Base-by-base conservation (phyloP, 2,329 filamentous ascomycete species). In the Hansfordia pulvinata region DNA sequence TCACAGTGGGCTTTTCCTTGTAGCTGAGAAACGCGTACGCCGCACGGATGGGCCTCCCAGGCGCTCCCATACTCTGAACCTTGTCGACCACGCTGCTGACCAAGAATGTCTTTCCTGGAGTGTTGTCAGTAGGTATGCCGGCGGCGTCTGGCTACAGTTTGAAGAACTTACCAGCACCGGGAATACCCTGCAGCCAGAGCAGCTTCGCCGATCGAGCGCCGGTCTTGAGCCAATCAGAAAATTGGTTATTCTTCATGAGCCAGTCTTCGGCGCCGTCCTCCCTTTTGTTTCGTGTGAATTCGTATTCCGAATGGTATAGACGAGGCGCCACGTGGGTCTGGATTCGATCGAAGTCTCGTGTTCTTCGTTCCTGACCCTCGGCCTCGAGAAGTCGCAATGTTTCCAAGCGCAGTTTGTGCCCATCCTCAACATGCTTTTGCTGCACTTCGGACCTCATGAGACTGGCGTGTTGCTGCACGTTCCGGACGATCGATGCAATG, bases 171-270 rank as follows among this genome's bases (percentile, higher is more conserved):
- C 36, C 39, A 15, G 40, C 32, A 17, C 40, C 40, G 5, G 40
- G 40, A 21, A 43, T 42, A 3, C 40, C 40, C 20, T 35, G 33
- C 12, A 42, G 14, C 40, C 40, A 43, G 22, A 43, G 15, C 4
- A 38, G 10, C 20, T 16, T 21, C 15, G 10, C 10, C 8, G 28
- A 14, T 6, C 27, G 23, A 10, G 19, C 26, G 6, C 26, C 11
- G 2, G 25, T 15, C 5, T 33, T 20, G 2, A 37, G 11, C 40
- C 39, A 43, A 8, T 27, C 18, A 4, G 5, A 6, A 27, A 41
- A 37, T 6, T 6, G 25, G 4, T 21, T 14, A 18, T 41, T 29
- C 4, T 20, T 24, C 8, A 27, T 12, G 11, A 36, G 28, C 28
- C 27, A 32, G 13, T 29, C 23, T 6, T 19, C 31, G 10, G 33